Evolutionary conservation across 2,329 filamentous ascomycete species (phyloP).

Genomic region (Penicillium polonicum): DNA sequence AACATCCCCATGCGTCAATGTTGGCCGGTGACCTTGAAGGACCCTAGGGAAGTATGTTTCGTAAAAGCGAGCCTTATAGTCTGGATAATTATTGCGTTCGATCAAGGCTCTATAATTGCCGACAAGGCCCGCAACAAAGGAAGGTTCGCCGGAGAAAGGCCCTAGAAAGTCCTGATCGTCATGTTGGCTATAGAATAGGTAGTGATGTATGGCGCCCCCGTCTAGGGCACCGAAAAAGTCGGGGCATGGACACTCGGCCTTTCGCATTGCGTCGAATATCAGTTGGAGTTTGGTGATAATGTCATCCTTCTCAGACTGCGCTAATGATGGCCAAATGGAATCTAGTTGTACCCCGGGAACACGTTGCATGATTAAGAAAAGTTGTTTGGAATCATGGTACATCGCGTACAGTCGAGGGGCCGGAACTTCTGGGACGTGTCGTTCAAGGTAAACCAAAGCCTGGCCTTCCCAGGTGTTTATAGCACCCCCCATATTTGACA

Average conservation of each 20-base stretch:
- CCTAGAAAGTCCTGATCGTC: constrained; percentile 21
- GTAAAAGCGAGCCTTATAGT: constrained; percentile 31
- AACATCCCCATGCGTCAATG: constrained; percentile 32
- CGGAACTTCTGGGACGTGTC: constrained; percentile 26
- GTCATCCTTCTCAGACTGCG: constrained; percentile 26
- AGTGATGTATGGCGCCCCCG: constrained; percentile 25
- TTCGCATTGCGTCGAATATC: constrained; percentile 25
- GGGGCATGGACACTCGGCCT: constrained; percentile 26
- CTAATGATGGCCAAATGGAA: constrained; percentile 28
- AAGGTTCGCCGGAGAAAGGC: constrained; percentile 26
- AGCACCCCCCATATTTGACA: constrained; percentile 24
- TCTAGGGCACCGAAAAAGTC: constrained; percentile 28
- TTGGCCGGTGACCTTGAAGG: constrained; percentile 30
- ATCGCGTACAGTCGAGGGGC: constrained; percentile 34
- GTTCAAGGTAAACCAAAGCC: constrained; percentile 29
- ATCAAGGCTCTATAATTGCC: constrained; percentile 25
- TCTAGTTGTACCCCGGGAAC: constrained; percentile 21
- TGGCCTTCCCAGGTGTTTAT: constrained; percentile 16
- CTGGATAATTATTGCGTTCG: constrained; percentile 22
- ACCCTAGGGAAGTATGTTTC: constrained; percentile 27
- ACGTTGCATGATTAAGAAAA: constrained; percentile 32
- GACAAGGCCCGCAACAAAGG: constrained; percentile 27
- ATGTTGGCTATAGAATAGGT: constrained; percentile 26
- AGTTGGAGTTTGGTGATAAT: constrained; percentile 26
- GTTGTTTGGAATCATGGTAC: constrained; percentile 24